Base-by-base conservation (phyloP, 257 asterid genomes). In the Orobanche coerulescens region DNA sequence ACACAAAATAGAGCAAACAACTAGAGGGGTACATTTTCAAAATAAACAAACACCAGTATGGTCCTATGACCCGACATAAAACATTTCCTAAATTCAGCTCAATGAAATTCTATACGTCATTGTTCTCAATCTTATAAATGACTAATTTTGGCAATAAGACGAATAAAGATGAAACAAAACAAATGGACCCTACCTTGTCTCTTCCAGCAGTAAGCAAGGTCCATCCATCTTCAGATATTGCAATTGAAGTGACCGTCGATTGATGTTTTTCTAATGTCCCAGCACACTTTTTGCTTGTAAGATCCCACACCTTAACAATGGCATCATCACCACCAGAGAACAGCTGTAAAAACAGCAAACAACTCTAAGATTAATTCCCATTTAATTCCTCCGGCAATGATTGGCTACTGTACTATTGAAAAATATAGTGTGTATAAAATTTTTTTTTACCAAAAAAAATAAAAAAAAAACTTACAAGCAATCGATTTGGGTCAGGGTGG, bases 171-270 rank as follows among this genome's bases (percentile, higher is more conserved):
- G 18, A 19, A 34, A 51, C 19, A 52, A 22, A 51, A 46, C 49
- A 67, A 18, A 18, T 5, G 63, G 8, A 43, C 42, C 66, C 16
- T 77, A 79, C 99, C 95, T 93, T 89, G 62, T 93, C 99, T 79
- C 99, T 78, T 73, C 99, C 97, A 6, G 96, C 94, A 52, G 84
- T 79, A 62, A 93, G 68, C 86, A 93, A 75, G 54, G 95, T 82
- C 94, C 88, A 74, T 58, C 97, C 99, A 61, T 93, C 97, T 75
- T 80, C 84, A 62, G 99, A 86, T 69, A 93, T 62, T 33, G 89
- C 89, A 72, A 93, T 64, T 33, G 99, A 89, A 76, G 99, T 89
- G 67, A 93, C 88, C 1, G 88, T 75, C 16, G 99, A 89, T 30
- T 82, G 94, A 81, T 93, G 99, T 65, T 84, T 88, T 60, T 81